Conservation (phyloP, 2,329 filamentous ascomycete genomes). For the Diplodia corticola region DNA sequence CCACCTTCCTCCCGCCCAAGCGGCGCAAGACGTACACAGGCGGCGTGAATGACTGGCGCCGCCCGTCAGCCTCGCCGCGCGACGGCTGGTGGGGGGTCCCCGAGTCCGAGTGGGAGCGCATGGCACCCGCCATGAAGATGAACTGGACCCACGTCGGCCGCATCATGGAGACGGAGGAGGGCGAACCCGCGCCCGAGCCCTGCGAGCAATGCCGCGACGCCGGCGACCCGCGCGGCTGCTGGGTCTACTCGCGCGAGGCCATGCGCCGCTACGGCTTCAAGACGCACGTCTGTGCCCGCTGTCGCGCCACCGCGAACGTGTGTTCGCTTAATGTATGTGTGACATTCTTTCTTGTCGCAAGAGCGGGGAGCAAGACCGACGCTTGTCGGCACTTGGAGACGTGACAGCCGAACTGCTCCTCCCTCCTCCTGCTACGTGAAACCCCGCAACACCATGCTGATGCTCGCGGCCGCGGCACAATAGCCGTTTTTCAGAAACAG, state of each 20-base stretch:
- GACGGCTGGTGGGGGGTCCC: background rate
- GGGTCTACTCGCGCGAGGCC: constrained; percentile 13
- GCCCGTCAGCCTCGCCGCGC: background rate
- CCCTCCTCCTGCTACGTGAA: background rate
- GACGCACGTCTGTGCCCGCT: constrained; percentile 14
- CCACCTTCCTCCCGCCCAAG: background rate
- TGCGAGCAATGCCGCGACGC: constrained; percentile 9
- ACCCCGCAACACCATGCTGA: background rate
- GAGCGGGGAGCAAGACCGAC: background rate
- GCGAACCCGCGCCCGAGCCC: background rate
- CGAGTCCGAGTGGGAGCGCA: constrained; percentile 8
- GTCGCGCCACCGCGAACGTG: constrained; percentile 7
- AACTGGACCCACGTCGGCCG: constrained; percentile 17
- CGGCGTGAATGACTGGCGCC: background rate
- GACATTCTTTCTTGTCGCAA: background rate
- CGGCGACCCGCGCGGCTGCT: background rate
- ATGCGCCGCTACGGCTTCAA: constrained; percentile 16
- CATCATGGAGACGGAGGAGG: constrained; percentile 15
- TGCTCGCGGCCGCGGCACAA: background rate
- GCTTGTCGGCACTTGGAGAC: no score
- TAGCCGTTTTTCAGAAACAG: constrained; percentile 7
- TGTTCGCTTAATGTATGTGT: constrained; percentile 17
- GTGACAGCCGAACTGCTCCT: no score
- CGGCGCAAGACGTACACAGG: background rate
- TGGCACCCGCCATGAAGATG: constrained; percentile 9